phyloP scores from a whole-genome alignment of 768 basidiomycete genomes.

The Trametopsis cervina region DNA sequence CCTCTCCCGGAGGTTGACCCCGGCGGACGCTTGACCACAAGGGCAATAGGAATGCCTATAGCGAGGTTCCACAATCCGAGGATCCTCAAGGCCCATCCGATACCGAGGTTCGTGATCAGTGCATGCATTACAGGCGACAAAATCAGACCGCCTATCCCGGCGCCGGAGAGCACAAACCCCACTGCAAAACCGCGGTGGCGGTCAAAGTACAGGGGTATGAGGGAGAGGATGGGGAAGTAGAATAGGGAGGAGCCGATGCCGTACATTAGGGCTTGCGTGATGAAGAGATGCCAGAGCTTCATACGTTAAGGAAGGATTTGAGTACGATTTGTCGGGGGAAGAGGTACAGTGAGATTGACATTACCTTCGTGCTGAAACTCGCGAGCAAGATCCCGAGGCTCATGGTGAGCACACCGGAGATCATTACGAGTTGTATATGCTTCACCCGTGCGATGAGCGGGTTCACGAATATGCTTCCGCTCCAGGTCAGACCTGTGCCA shows the following conservation, averaged over 20 bases:
- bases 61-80: slow-evolving; percentile 35
- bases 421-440: slow-evolving; percentile 29
- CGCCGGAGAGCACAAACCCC: slow-evolving; percentile 35
- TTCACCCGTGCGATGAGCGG: slow-evolving; percentile 29
- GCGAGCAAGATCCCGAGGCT: slow-evolving; percentile 35
- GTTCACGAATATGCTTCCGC: slow-evolving; percentile 38
- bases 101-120: slow-evolving; percentile 29
- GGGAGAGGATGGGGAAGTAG: slow-evolving; percentile 37
- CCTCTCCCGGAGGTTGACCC: slow-evolving; percentile 8
- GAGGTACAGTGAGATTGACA: neutral
- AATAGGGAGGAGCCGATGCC: slow-evolving; percentile 37
- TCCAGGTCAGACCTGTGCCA: slow-evolving; percentile 39
- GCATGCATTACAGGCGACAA: slow-evolving; percentile 33
- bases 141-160: slow-evolving; percentile 37
- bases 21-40: slow-evolving; percentile 26
- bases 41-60: slow-evolving; percentile 30
- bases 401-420: slow-evolving; percentile 33
- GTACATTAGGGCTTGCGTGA: slow-evolving; percentile 36
- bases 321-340: too few relatives aligned
- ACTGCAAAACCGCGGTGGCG: slow-evolving; percentile 39
- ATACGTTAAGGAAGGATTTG: too few relatives aligned
- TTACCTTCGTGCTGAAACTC: slow-evolving; percentile 31
- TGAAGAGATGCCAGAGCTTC: slow-evolving; percentile 37
- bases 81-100: slow-evolving; percentile 31
- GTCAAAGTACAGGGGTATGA: slow-evolving; percentile 37